These are phyloP conservation scores for Hyphodiscus hymeniophilus DNA, from an alignment of 495 filamentous ascomycete genomes.

Conservation along the genomic window DNA sequence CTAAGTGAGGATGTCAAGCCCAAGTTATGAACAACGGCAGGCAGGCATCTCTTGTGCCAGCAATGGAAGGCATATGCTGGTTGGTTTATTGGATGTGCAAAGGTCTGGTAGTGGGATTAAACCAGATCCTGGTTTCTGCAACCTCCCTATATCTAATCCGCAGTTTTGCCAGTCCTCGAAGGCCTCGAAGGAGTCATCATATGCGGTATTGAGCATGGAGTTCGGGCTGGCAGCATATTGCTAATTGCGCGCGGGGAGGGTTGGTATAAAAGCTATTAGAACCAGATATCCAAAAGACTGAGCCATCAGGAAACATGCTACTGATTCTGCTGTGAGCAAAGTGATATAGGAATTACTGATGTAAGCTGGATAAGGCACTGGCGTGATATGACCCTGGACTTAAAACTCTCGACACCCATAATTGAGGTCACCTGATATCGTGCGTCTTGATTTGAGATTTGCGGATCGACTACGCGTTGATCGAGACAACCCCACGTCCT, in stretches of 20 bases:
- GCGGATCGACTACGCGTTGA: too few relatives aligned
- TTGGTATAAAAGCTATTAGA: not conserved
- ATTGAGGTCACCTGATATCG: not conserved
- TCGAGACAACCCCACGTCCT: too few relatives aligned
- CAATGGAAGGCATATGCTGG: not conserved
- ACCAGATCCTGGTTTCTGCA: not conserved
- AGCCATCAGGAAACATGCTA: not conserved
- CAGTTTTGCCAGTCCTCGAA: too few relatives aligned
- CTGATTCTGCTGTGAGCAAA: too few relatives aligned
- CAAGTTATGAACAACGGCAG: not conserved
- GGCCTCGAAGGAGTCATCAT: too few relatives aligned
- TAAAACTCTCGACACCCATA: too few relatives aligned
- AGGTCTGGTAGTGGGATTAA: not conserved
- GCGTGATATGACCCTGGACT: too few relatives aligned
- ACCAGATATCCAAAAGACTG: conserved; percentile 1
- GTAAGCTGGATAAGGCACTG: too few relatives aligned
- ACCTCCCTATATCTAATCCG: too few relatives aligned
- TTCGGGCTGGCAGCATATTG: not conserved
- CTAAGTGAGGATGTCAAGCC: conserved; percentile 17
- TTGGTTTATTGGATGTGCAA: not conserved
- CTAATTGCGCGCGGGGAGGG: not conserved
- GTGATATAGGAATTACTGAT: too few relatives aligned
- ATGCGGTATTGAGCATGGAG: conserved; percentile 2
- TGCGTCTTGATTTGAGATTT: not conserved
- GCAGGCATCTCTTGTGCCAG: too few relatives aligned